Evolutionary conservation across 2,329 filamentous ascomycete species (phyloP), one percentile per base, ranked within the genome.

Genomic region (Neopestalotiopsis clavispora): DNA sequence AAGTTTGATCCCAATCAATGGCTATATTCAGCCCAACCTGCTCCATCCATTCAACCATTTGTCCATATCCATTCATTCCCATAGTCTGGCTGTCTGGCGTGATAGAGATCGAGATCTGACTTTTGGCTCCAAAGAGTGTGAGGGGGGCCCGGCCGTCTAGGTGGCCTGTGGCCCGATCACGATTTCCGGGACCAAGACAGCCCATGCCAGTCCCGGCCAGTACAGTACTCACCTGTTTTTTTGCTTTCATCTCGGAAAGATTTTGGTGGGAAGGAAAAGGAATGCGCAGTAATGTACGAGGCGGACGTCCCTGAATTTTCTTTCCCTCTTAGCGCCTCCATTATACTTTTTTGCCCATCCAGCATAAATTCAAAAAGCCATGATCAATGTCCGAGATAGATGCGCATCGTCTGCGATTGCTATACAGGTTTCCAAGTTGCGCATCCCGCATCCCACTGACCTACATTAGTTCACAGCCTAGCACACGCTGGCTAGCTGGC

Each of bases 71-170:
- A 59, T n/a, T 34, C 13, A 30, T 38, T 23, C 13, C 38, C 32
- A 38, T 38, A 14, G 23, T n/a, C 20, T 40, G 60, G 30, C 34
- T 12, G 23, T n/a, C 20, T 40, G 60, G 30, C 34, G 30, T 40
- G 28, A 34, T 40, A 63, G 60, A 63, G 60, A 40, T 38, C 34
- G 17, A 9, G 60, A 63, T 63, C 60, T 42, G 60, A 34, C 23
- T 38, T 34, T 63, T 17, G 20, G 57, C 30, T 34, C 28, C 28
- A 59, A 12, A 23, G 23, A 14, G 23, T 28, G 23, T 28, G 23
- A 28, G 23, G 57, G 57, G 23, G 20, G 57, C 20, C 23, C 57
- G 23, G 23, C 23, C 30, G 57, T 30, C 12, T 13, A 3, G 20
- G 28, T 38, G 34, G 34, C 34, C 34, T 28, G 20, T 58, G 56